These are phyloP conservation scores for Stachybotrys echinatus DNA, from an alignment of 2,329 filamentous ascomycete species.

Conservation along the genomic window DNA sequence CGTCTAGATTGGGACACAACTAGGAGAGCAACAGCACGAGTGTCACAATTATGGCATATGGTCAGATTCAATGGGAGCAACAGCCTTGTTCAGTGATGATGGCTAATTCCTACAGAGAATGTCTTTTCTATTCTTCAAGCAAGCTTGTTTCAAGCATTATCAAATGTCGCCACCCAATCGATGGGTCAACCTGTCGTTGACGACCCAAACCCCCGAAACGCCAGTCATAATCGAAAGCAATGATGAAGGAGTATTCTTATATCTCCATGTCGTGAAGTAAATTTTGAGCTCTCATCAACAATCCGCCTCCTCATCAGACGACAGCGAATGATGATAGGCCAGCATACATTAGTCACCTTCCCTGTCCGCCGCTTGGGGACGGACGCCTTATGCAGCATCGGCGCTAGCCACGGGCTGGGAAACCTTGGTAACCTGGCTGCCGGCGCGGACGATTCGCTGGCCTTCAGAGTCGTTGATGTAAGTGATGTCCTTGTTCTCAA, in stretches of 20 bases:
- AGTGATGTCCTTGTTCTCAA: slow-evolving; percentile 77
- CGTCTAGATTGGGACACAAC: no score
- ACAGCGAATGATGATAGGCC: no score
- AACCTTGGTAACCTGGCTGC: slow-evolving; percentile 79
- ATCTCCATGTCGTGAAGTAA: neutral
- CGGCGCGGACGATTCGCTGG: slow-evolving; percentile 78
- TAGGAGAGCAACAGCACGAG: no score
- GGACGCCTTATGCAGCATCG: slow-evolving; percentile 69
- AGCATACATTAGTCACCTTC: no score
- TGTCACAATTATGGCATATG: no score
- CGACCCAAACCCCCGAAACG: slow-evolving; percentile 10
- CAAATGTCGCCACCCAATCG: neutral
- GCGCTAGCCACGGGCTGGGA: slow-evolving; percentile 74
- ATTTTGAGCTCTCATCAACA: neutral
- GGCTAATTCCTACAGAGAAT: neutral
- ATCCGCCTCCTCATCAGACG: no score
- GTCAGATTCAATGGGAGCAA: no score
- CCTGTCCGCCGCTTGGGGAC: no score
- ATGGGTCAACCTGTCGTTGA: neutral
- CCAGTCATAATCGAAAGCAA: slow-evolving; percentile 13
- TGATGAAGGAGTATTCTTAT: neutral
- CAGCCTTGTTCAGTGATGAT: no score
- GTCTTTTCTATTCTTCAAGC: neutral
- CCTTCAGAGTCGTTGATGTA: slow-evolving; percentile 77
- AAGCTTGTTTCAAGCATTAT: neutral